Percentiles rank a stretch among this genome's conserved stretches.
phyloP scores from a whole-genome alignment of 371 early-diverging fungal species.

The Mucor sp. region DNA sequence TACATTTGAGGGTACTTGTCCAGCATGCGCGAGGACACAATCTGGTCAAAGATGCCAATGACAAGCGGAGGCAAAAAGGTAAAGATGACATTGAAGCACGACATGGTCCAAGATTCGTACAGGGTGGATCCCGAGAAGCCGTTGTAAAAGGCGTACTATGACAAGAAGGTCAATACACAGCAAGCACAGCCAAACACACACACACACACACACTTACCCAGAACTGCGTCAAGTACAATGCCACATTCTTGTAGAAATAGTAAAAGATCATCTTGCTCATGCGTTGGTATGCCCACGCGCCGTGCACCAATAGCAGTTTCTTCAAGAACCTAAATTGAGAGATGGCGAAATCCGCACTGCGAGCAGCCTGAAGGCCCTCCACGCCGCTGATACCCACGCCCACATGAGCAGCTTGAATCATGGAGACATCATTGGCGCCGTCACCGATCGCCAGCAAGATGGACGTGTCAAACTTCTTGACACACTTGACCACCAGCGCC shows the following conservation, averaged over 20 bases:
- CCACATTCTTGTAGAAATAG: constrained; percentile 87
- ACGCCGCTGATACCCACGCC: constrained; percentile 90
- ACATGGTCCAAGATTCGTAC: constrained; percentile 73
- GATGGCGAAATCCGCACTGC: constrained; percentile 87
- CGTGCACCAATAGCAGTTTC: constrained; percentile 78
- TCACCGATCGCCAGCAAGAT: constrained; percentile 95
- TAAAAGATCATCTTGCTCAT: constrained; percentile 74
- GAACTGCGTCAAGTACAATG: constrained; percentile 71
- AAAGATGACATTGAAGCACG: constrained; percentile 77
- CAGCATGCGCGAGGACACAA: constrained; percentile 70
- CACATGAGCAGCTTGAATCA: constrained; percentile 92
- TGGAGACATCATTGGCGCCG: constrained; percentile 97
- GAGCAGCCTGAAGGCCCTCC: constrained; percentile 78
- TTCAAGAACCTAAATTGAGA: constrained; percentile 79
- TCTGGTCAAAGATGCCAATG: constrained; percentile 84
- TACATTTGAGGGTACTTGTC: constrained; percentile 83
- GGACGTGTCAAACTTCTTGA: constrained; percentile 66
- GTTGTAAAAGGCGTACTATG: constrained; percentile 66
- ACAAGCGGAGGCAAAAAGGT: constrained; percentile 78
- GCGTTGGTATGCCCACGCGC: constrained; percentile 80
- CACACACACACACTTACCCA: constrained; percentile 43
- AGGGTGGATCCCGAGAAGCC: constrained; percentile 83
- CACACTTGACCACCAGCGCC: constrained; percentile 82
- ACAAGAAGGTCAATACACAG: neutral
- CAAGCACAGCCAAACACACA: neutral